These are phyloP conservation scores for Globisporangium spiculum DNA, from an alignment of 352 stramenopile genomes.

Conservation along the genomic window DNA sequence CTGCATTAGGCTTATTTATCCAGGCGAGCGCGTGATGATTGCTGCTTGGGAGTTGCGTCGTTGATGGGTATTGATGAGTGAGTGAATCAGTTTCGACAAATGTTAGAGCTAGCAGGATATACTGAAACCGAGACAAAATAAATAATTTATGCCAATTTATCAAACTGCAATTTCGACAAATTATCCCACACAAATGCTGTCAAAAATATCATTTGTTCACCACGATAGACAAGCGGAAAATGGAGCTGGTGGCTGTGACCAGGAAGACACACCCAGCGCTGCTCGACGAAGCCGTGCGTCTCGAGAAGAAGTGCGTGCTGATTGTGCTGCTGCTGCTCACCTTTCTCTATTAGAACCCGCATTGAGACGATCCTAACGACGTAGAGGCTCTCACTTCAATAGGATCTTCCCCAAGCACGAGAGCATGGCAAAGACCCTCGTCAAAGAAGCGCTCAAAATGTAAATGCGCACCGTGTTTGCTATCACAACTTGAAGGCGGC, in stretches of 20 bases:
- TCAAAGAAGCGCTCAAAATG: conserved; percentile 15
- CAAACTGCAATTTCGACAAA: not conserved
- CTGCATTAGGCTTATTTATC: conserved; percentile 17
- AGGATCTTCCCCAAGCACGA: conserved; percentile 21
- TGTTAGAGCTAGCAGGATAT: not conserved
- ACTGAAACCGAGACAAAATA: conserved; percentile 7
- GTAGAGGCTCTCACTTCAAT: not conserved
- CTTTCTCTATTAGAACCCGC: not conserved
- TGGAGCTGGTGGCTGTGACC: conserved; percentile 18
- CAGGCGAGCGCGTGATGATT: not conserved
- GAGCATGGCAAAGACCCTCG: conserved; percentile 16
- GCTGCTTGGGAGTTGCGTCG: not conserved
- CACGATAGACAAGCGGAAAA: not conserved
- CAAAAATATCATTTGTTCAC: not conserved
- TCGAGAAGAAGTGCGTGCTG: conserved; percentile 18
- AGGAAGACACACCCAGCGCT: conserved; percentile 7
- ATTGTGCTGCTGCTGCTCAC: not conserved
- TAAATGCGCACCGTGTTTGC: not conserved
- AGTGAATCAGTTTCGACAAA: not conserved
- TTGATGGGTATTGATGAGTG: conserved; percentile 6
- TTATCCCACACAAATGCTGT: not conserved
- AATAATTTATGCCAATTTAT: not conserved
- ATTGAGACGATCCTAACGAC: not conserved
- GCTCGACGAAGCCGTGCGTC: conserved; percentile 13
- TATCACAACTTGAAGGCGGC: not conserved